Evolutionary conservation across 2,329 filamentous ascomycete species (phyloP), one percentile per base, ranked within the genome.

Genomic region (Colletotrichum sp.): DNA sequence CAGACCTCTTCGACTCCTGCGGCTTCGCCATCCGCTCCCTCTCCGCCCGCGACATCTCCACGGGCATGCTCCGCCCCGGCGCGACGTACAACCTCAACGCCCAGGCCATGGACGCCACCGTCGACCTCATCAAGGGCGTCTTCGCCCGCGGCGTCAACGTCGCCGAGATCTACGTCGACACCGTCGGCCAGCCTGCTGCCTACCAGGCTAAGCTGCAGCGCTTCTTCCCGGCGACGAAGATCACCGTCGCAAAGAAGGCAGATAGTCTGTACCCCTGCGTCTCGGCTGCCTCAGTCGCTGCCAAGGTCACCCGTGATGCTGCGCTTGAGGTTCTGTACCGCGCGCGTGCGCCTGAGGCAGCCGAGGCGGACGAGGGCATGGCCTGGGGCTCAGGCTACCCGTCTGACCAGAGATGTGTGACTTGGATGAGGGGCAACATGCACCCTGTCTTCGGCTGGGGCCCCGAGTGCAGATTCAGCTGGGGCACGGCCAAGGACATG

Each of bases 381-480:
- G 86, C 81, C 6, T 98, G 97, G 96, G 97, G 97, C 1, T 98
- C 95, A 1, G 97, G 97, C 1, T 99, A 99, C 83, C 97, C 97
- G 1, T 95, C 94, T 2, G 97, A 99, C 85, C 92, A 90, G 24
- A 91, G 94, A 77, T 98, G 96, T 80, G 92, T 94, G 3, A 85
- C 86, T 26, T 99, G 97, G 96, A 84, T 99, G 82, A 95, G 93
- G 85, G 87, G 87, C 52, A 97, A 96, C 79, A 96, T 98, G 93
- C 93, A 99, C 82, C 95, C 95, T 4, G 86, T 99, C 2, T 99
- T 99, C 87, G 97, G 97, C 16, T 99, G 97, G 96, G 96, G 96
- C 0, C 91, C 91, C 28, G 96, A 99, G 85, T 98, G 95, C 83
- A 90, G 97, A 6, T 99, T 98, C 82, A 98, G 96, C 82, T 99